Evolutionary conservation across 2,329 filamentous ascomycete genomes (phyloP), one percentile per base, ranked within the genome.

Genomic region (Venturia pyrina): DNA sequence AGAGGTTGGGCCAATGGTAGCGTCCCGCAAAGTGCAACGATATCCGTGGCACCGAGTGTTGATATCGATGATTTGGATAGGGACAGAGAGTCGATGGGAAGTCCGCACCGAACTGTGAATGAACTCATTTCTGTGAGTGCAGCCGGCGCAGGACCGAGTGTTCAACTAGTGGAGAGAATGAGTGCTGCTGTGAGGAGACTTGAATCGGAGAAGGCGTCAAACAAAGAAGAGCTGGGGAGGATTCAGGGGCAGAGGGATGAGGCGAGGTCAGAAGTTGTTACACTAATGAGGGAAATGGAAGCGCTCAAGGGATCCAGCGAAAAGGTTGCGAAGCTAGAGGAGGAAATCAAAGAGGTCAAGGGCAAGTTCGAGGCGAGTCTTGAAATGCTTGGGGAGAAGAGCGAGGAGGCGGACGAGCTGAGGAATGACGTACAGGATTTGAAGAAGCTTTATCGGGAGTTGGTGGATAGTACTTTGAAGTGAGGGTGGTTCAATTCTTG

Each of bases 321-420:
- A 64, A 85, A 83, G 67, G 83, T 92, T 0, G 79, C 81, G 24
- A 81, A 83, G 67, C 76, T 97, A 17, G 88, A 96, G 75, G 78
- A 77, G 59, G 85, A 91, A 70, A 79, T 96, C 62, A 79, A 78
- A 37, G 84, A 85, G 53, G 80, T 97, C 69, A 87, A 90, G 72
- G 81, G 85, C 68, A 83, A 93, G 71, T 96, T 98, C 74, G 87
- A 96, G 74, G 95, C 92, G 17, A 96, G 91, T 67, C 81, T 99
- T 64, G 93, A 98, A 79, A 88, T 98, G 86, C 79, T 99, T 66
- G 95, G 95, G 1, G 95, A 99, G 83, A 96, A 96, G 84, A 96
- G 91, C 76, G 95, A 99, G 81, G 80, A 89, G 73, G 93, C 96
- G 1, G 92, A 96, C 73, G 95, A 99, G 81, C 80, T 99, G 70